Base-by-base conservation (phyloP, 768 basidiomycete species). In the Auricularia heimuer region DNA sequence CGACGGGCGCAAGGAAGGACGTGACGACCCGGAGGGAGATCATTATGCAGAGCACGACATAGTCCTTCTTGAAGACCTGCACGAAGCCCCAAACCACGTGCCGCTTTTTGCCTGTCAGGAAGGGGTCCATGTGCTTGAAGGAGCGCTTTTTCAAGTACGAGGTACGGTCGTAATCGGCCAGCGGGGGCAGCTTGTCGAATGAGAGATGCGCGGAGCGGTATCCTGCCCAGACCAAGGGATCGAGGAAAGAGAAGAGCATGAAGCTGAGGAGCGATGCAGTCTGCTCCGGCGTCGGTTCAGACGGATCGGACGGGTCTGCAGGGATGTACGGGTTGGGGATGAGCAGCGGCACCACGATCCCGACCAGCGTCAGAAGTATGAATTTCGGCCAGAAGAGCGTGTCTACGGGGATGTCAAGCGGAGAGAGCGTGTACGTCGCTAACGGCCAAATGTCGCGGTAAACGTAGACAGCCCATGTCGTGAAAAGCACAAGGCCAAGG, bases 271-370 rank as follows among this genome's bases (percentile, higher is more conserved):
- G 68, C 3, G 82, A 80, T 1, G 82, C 79, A 7, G 81, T 83
- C 68, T 84, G 82, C 67, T 85, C 83, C 0, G 79, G 77, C 63
- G 78, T 77, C 3, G 74, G 72, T 21, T 70, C 68, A 16, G 70
- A 69, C 18, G 78, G 75, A 24, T 79, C 71, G 77, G 79, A 76
- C 2, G 83, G 81, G 68, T 89, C 82, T 24, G 82, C 75, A 3
- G 87, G 86, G 2, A 80, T 72, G 71, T 89, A 88, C 60, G 77
- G 77, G 14, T 84, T 76, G 4, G 88, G 87, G 51, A 81, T 75
- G 61, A 83, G 65, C 16, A 87, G 72, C 29, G 88, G 88, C 39
- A 88, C 73, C 11, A 81, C 64, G 2, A 83, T 72, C 8, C 78
- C 79, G 8, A 76, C 81, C 4, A 82, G 37, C 6, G 77, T 68